phyloP scores from a whole-genome alignment of 2,329 filamentous ascomycete species.

The Claviceps sorghi region DNA sequence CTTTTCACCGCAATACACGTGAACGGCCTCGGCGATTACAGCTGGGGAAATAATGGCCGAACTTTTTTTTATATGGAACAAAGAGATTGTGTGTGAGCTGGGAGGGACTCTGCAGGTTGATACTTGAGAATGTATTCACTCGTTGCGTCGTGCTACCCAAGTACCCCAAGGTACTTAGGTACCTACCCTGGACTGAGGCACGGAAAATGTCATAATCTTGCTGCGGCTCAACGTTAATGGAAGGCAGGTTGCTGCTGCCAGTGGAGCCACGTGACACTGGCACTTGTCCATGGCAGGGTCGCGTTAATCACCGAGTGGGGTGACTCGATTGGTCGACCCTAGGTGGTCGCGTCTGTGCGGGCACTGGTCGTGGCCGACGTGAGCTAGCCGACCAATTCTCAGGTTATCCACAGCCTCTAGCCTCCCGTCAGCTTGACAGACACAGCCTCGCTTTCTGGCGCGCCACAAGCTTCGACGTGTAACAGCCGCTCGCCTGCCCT shows the following conservation, averaged over 20 bases:
- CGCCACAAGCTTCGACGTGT: constrained; percentile 18
- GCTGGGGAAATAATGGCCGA: not conserved
- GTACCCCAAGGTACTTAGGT: too few relatives aligned
- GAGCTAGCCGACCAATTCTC: too few relatives aligned
- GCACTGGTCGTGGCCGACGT: not conserved
- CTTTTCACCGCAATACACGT: not conserved
- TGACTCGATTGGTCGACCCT: not conserved
- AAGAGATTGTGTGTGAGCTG: not conserved
- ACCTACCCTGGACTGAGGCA: not conserved
- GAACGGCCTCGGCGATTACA: not conserved
- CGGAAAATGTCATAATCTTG: too few relatives aligned
- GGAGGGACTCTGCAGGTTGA: not conserved
- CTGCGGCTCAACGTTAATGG: too few relatives aligned
- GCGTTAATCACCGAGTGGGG: not conserved
- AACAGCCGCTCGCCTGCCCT: constrained; percentile 15
- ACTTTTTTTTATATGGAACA: not conserved
- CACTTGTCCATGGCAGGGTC: not conserved
- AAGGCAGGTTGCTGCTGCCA: too few relatives aligned
- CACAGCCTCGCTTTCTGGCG: constrained; percentile 6
- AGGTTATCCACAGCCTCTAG: too few relatives aligned
- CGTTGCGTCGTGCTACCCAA: too few relatives aligned
- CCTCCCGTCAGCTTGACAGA: constrained; percentile 3
- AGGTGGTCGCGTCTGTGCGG: not conserved
- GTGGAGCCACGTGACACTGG: not conserved
- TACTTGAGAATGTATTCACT: not conserved